Conservation (phyloP, 345 rosid genomes). For the Carallia brachiata region DNA sequence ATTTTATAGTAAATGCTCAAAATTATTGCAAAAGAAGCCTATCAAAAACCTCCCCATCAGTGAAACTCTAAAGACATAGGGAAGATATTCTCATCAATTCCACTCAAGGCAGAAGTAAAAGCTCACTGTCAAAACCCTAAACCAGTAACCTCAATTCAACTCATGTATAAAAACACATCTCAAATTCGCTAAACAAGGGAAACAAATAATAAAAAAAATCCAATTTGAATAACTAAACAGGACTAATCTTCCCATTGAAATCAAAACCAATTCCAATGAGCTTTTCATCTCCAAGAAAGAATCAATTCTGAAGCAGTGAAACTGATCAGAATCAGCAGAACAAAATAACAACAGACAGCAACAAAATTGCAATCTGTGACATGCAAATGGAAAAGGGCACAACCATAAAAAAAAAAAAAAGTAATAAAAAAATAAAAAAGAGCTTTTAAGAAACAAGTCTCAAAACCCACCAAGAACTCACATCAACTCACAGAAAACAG, state of each 20-base stretch:
- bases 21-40: neutral
- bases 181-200: neutral
- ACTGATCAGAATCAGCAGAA: neutral
- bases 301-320: neutral
- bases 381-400: conserved; percentile 12
- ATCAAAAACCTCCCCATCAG: neutral
- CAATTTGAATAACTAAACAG: too few relatives aligned
- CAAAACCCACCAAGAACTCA: neutral
- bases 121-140: neutral
- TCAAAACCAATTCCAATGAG: neutral
- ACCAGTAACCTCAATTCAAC: neutral
- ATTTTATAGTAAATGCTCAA: neutral
- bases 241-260: too few relatives aligned
- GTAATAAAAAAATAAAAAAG: conserved; percentile 7
- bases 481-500: neutral
- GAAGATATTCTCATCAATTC: neutral
- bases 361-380: neutral
- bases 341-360: neutral
- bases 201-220: neutral
- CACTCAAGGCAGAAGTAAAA: neutral
- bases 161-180: neutral
- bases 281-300: neutral
- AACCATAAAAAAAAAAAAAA: conserved; percentile 2
- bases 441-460: conserved; percentile 6
- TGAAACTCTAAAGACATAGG: neutral